Evolutionary conservation across 176 grass and related monocot species (phyloP).

Genomic region (Juncus effusus): DNA sequence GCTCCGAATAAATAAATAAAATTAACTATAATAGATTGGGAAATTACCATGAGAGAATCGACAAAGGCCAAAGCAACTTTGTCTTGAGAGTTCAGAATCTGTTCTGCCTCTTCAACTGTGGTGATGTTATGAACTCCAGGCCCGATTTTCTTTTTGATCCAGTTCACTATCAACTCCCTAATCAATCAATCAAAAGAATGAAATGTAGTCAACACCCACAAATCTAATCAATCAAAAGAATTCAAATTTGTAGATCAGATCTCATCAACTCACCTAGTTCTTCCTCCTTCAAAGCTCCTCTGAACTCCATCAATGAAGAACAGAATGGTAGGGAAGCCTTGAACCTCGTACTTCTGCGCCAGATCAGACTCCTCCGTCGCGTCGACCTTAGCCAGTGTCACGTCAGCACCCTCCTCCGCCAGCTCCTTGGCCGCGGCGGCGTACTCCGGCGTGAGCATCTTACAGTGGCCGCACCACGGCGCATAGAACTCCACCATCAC

Average conservation of each 20-base stretch:
- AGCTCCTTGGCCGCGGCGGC: slow-evolving; percentile 59
- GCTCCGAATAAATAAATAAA: too few species aligned
- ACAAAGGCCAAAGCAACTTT: slow-evolving; percentile 58
- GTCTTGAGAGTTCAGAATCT: slow-evolving; percentile 52
- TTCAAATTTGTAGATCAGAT: not conserved
- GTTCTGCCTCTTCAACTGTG: slow-evolving; percentile 54
- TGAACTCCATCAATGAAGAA: slow-evolving; percentile 89
- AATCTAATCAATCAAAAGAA: not conserved
- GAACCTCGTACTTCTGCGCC: slow-evolving; percentile 59
- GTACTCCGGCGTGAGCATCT: slow-evolving; percentile 71
- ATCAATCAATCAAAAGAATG: not conserved
- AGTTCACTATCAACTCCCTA: slow-evolving; percentile 70
- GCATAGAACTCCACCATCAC: slow-evolving; percentile 99
- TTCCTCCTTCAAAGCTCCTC: slow-evolving; percentile 52
- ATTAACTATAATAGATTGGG: not conserved
- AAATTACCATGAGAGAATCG: slow-evolving; percentile 60
- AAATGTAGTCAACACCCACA: slow-evolving; percentile 1
- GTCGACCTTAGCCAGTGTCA: slow-evolving; percentile 83
- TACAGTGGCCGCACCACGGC: slow-evolving; percentile 90
- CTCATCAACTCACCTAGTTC: slow-evolving; percentile 37
- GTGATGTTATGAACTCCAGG: slow-evolving; percentile 71
- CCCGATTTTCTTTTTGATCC: slow-evolving; percentile 94
- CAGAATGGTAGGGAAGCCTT: slow-evolving; percentile 82
- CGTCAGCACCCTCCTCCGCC: slow-evolving; percentile 27
- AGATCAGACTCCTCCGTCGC: slow-evolving; percentile 81